A percentile compares a stretch with the other conserved stretches of the same genome.
Conservation (phyloP, 208 protist species). For the Trypanosoma avium region DNA sequence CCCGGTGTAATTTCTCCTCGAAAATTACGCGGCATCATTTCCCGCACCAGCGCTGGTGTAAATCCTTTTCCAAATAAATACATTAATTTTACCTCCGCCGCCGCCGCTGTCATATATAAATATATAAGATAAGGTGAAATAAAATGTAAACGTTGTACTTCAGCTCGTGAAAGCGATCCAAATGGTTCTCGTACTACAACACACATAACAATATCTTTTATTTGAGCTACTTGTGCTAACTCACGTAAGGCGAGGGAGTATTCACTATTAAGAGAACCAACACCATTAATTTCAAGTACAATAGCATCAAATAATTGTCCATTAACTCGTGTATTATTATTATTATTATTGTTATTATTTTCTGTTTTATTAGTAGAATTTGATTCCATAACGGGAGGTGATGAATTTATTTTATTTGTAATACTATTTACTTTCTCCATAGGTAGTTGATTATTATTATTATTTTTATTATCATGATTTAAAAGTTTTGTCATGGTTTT, state of each 20-base stretch:
- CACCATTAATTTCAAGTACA: constrained; percentile 51
- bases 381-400: too few species aligned
- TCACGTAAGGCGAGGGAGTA: constrained; percentile 32
- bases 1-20: constrained; percentile 57
- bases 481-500: constrained; percentile 42
- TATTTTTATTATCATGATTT: neutral
- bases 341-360: neutral
- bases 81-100: constrained; percentile 72
- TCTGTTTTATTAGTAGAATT: too few species aligned
- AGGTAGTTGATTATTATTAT: neutral
- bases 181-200: constrained; percentile 38
- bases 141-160: constrained; percentile 34
- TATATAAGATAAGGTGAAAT: constrained; percentile 46
- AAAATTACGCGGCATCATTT: constrained; percentile 51
- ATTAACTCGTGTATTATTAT: neutral
- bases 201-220: constrained; percentile 36
- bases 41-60: constrained; percentile 29
- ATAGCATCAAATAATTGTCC: constrained; percentile 44
- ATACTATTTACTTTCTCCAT: neutral
- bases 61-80: constrained; percentile 77
- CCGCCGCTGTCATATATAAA: constrained; percentile 49
- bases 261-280: constrained; percentile 32
- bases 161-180: constrained; percentile 36
- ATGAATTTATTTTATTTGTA: neutral
- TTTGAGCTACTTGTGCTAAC: constrained; percentile 31